Evolutionary conservation across 305 asterid species (phyloP).

Genomic region (Petunia hybrid): DNA sequence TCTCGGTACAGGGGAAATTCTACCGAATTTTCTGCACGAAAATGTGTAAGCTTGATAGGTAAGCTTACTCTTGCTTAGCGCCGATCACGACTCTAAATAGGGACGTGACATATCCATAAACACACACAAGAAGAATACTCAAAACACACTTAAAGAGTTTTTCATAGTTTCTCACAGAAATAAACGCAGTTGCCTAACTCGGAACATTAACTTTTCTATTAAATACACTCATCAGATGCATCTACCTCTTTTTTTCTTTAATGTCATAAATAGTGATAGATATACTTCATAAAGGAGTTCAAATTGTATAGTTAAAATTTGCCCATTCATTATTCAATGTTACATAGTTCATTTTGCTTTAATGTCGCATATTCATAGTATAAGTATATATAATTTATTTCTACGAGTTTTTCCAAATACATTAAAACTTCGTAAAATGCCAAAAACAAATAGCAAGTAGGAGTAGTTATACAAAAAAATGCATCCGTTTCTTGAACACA

Average conservation of each 20-base stretch:
- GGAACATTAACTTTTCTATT: background rate
- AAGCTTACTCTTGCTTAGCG: no score
- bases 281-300: constrained; percentile 6
- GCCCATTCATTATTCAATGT: background rate
- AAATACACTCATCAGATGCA: constrained; percentile 20
- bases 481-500: no score
- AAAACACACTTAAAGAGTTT: background rate
- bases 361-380: background rate
- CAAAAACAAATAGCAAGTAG: no score
- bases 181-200: background rate
- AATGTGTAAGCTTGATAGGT: no score
- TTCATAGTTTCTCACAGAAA: background rate
- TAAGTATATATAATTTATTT: background rate
- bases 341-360: background rate
- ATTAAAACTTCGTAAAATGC: background rate
- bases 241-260: background rate
- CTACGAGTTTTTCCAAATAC: no score
- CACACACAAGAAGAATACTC: background rate
- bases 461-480: no score
- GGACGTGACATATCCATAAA: no score
- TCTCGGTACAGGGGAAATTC: no score
- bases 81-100: no score
- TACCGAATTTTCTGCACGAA: no score
- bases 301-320: background rate
- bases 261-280: background rate